Conservation (phyloP, 2,329 filamentous ascomycete species). For the Cercospora berteroae region DNA sequence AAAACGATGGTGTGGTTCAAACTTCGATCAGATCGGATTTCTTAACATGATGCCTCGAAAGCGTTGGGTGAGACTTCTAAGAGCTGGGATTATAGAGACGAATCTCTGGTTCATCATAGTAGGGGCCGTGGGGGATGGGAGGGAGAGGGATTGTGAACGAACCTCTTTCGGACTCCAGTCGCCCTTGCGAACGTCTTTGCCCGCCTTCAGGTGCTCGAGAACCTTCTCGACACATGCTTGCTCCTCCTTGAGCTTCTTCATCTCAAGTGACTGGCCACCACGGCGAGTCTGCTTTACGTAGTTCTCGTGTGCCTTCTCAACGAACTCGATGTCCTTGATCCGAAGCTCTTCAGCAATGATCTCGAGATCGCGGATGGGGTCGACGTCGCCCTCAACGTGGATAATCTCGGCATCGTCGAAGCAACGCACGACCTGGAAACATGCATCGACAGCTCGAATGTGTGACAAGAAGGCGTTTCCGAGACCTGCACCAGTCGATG, state of each 20-base stretch:
- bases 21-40: conserved; percentile 52
- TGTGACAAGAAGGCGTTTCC: conserved; percentile 98
- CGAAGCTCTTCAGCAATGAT: conserved; percentile 97
- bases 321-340: conserved; percentile 98
- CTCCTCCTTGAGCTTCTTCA: conserved; percentile 96
- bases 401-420: conserved; percentile 99
- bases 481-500: conserved; percentile 94
- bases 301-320: conserved; percentile 89
- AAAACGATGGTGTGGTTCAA: neutral
- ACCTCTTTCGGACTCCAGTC: conserved; percentile 94
- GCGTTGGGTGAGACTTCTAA: conserved; percentile 82
- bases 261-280: conserved; percentile 92
- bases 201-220: conserved; percentile 74
- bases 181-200: conserved; percentile 91
- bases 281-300: conserved; percentile 91
- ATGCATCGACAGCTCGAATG: conserved; percentile 69
- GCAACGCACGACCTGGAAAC: conserved; percentile 44
- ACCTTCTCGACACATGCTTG: conserved; percentile 92
- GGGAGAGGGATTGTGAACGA: conserved; percentile 46
- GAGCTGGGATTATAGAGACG: conserved; percentile 99
- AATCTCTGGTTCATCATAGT: conserved; percentile 98
- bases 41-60: conserved; percentile 83
- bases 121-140: conserved; percentile 32
- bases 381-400: conserved; percentile 97
- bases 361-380: conserved; percentile 87